Evolutionary conservation across 129 eudicot genomes (phyloP).

Genomic region (Escallonia herrerae): DNA sequence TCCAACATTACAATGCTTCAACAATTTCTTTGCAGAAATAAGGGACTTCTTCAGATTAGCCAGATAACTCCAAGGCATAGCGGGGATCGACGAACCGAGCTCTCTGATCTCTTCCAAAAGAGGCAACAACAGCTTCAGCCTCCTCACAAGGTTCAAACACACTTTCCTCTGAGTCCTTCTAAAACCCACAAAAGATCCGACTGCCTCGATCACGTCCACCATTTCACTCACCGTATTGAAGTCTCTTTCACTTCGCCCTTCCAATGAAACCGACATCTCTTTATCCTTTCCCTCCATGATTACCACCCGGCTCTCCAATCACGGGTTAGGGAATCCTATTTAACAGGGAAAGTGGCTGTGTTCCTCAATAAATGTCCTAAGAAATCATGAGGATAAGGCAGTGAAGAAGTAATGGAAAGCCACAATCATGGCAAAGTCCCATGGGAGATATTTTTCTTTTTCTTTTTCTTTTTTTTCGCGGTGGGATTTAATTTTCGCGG

Average conservation of each 20-base stretch:
- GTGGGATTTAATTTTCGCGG: no score
- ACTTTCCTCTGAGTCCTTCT: constrained; percentile 57
- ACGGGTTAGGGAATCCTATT: background rate
- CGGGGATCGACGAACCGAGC: constrained; percentile 19
- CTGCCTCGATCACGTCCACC: constrained; percentile 37
- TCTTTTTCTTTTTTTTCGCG: no score
- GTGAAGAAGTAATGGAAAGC: no score
- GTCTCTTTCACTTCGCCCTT: constrained; percentile 18
- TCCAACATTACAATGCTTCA: constrained; percentile 47
- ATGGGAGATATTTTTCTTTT: no score
- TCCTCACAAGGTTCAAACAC: constrained; percentile 47
- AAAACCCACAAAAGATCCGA: constrained; percentile 37
- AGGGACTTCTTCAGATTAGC: constrained; percentile 34
- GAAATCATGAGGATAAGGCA: no score
- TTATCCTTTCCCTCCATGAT: background rate
- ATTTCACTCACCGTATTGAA: constrained; percentile 23
- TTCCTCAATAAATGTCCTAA: no score
- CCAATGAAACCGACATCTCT: background rate
- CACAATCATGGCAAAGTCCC: no score
- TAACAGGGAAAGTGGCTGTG: no score
- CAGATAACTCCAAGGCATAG: constrained; percentile 25
- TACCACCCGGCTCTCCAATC: background rate
- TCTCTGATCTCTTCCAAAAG: constrained; percentile 58
- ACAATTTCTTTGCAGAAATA: constrained; percentile 47
- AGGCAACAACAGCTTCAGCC: constrained; percentile 56